Evolutionary conservation across 176 grass and related monocot genomes (phyloP).

Genomic region (Poa pratensis): DNA sequence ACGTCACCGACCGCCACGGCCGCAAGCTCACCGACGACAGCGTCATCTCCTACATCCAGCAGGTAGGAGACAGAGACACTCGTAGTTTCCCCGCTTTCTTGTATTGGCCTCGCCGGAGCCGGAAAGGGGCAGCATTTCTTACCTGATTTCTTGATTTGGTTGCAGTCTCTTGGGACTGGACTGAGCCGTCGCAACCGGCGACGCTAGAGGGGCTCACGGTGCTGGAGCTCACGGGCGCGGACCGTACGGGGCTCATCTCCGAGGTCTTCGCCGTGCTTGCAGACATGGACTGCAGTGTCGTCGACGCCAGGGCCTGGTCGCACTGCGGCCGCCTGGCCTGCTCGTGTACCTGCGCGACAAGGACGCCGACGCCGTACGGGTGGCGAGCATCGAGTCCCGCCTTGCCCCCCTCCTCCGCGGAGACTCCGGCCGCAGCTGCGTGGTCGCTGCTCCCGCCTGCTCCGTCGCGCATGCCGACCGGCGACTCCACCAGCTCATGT

Average conservation of each 20-base stretch:
- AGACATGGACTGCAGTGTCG: slow-evolving; percentile 69
- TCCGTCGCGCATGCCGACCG: slow-evolving; percentile 65
- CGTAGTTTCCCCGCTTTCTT: not conserved
- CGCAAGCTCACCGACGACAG: slow-evolving; percentile 87
- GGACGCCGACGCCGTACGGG: slow-evolving; percentile 33
- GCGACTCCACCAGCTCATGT: slow-evolving; percentile 94
- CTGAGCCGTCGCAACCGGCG: slow-evolving; percentile 40
- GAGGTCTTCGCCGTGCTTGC: slow-evolving; percentile 93
- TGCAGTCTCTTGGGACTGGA: slow-evolving; percentile 84
- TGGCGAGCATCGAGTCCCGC: slow-evolving; percentile 57
- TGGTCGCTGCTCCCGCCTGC: slow-evolving; percentile 36
- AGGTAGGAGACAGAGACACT: slow-evolving; percentile 37
- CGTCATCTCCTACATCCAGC: slow-evolving; percentile 83
- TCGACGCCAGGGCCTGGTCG: slow-evolving; percentile 76
- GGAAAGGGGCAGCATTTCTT: slow-evolving; percentile 22
- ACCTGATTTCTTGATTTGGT: not conserved
- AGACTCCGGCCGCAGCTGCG: slow-evolving; percentile 38
- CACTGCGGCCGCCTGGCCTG: slow-evolving; percentile 78
- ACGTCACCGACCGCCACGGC: slow-evolving; percentile 87
- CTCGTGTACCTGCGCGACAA: slow-evolving; percentile 66
- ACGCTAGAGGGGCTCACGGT: slow-evolving; percentile 51
- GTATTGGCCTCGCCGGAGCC: not conserved
- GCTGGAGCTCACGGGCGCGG: slow-evolving; percentile 81
- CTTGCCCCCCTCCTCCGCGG: slow-evolving; percentile 69
- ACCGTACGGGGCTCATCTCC: slow-evolving; percentile 83